Evolutionary conservation across 2,329 filamentous ascomycete genomes (phyloP).

Genomic region (Sporothrix schenckii): DNA sequence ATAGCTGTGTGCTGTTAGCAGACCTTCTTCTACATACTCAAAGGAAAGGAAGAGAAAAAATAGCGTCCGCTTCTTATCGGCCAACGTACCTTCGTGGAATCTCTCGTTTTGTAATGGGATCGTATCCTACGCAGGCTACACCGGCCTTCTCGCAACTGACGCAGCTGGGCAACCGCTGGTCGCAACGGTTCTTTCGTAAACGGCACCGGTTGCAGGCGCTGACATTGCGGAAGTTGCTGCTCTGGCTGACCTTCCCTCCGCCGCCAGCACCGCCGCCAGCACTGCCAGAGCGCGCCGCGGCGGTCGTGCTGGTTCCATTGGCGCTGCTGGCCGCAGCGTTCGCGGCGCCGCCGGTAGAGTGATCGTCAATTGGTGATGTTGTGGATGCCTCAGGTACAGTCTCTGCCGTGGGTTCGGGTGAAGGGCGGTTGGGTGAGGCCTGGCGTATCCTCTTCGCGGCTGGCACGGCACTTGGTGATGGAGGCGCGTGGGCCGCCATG

Average conservation of each 20-base stretch:
- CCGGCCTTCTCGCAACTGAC: slow-evolving; percentile 90
- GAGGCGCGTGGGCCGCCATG: slow-evolving; percentile 55
- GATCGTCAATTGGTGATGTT: slow-evolving; percentile 19
- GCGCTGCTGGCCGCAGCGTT: slow-evolving; percentile 3
- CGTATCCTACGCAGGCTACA: slow-evolving; percentile 90
- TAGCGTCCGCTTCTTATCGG: no score
- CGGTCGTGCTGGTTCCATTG: slow-evolving; percentile 39
- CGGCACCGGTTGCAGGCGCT: slow-evolving; percentile 93
- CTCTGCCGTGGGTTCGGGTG: slow-evolving; percentile 45
- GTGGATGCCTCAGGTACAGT: not conserved
- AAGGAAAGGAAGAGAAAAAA: no score
- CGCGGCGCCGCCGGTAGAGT: not conserved
- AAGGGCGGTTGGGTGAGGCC: slow-evolving; percentile 54
- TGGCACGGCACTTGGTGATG: slow-evolving; percentile 55
- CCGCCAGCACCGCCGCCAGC: slow-evolving; percentile 38
- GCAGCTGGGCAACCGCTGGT: slow-evolving; percentile 89
- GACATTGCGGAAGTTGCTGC: slow-evolving; percentile 78
- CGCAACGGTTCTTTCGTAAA: slow-evolving; percentile 89
- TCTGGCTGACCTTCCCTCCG: slow-evolving; percentile 56
- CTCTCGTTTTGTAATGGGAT: slow-evolving; percentile 93
- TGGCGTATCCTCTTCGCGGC: slow-evolving; percentile 61
- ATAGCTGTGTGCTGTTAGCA: slow-evolving; percentile 60
- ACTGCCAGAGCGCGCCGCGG: slow-evolving; percentile 40
- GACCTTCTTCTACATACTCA: no score
- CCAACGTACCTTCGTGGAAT: slow-evolving; percentile 76